Base-by-base conservation (phyloP, 2,329 filamentous ascomycete species). In the Ceratocystis smalleyi region DNA sequence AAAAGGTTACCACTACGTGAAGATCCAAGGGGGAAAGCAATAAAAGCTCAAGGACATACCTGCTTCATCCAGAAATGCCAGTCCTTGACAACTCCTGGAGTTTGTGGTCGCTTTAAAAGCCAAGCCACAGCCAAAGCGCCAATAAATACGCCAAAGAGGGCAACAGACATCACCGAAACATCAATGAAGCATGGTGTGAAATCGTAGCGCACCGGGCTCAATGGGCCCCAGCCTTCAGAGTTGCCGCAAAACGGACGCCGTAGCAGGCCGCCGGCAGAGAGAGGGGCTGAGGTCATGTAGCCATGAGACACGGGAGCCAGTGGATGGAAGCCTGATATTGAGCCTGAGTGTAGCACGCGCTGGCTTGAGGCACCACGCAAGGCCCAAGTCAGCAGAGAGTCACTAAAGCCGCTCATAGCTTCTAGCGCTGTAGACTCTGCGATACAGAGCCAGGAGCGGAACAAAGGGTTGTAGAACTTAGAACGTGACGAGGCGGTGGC, bases 111-210 rank as follows among this genome's bases (percentile, higher is more conserved):
- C 69, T 80, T 83, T 64, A 91, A 73, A 62, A 97, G 78, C 78
- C 89, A 89, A 83, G 86, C 92, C 51, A 95, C 76, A 35, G 92
- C 90, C 57, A 85, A 79, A 6, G 84, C 80, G 65, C 94, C 94
- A 68, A 86, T 81, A 27, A 96, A 64, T 27, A 96, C 78, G 17
- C 92, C 91, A 76, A 87, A 95, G 15, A 79, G 80, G 7, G 89
- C 89, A 32, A 96, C 88, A 1, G 81, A 76, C 43, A 88, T 83
- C 66, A 97, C 83, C 83, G 89, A 91, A 24, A 95, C 83, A 73
- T 99, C 95, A 70, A 97, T 85, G 73, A 99, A 99, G 78, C 94
- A 99, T 49, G 94, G 92, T 17, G 94, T 97, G 71, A 99, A 91
- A 76, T 99, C 94, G 75, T 90, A 96, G 73, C 92, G 82, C 69